These are phyloP conservation scores for Lactarius sp. DNA, from an alignment of 768 basidiomycete genomes.

Conservation along the genomic window DNA sequence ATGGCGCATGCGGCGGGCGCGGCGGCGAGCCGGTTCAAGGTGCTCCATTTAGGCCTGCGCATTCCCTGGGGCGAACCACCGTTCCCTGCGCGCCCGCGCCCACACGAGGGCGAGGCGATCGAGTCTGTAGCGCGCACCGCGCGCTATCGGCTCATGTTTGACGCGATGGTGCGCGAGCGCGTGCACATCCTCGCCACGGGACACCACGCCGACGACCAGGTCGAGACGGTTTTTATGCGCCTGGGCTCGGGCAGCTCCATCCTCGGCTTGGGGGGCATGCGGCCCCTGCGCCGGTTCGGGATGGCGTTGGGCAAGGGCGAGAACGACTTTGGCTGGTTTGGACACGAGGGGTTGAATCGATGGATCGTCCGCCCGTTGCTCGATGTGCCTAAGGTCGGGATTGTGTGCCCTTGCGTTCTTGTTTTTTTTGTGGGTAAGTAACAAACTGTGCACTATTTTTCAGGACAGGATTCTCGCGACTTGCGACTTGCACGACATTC, in stretches of 20 bases:
- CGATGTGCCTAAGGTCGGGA: conserved; percentile 57
- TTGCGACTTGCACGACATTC: conserved; percentile 55
- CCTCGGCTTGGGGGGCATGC: conserved; percentile 65
- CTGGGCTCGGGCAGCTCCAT: conserved; percentile 51
- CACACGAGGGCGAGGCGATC: conserved; percentile 38
- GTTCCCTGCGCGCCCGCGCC: conserved; percentile 48
- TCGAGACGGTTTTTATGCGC: conserved; percentile 76
- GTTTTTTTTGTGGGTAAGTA: not conserved
- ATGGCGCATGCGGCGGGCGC: conserved; percentile 51
- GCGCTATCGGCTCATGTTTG: conserved; percentile 50
- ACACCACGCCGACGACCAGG: conserved; percentile 80
- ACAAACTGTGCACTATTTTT: not conserved
- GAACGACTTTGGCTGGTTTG: conserved; percentile 39
- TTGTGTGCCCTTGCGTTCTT: not conserved
- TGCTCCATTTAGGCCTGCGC: conserved; percentile 43
- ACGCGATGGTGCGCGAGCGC: conserved; percentile 39
- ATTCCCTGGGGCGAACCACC: conserved; percentile 56
- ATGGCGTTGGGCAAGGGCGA: conserved; percentile 50
- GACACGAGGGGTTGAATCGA: conserved; percentile 52
- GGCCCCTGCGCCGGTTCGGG: conserved; percentile 62
- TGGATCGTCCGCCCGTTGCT: conserved; percentile 75
- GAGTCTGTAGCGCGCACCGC: conserved; percentile 57
- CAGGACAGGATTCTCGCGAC: conserved; percentile 81
- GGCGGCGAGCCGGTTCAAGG: conserved; percentile 39
- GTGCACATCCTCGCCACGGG: conserved; percentile 53